A percentile compares a stretch with the other conserved stretches of the same genome.
These are phyloP conservation scores for Pittosporum tobira DNA, from an alignment of 129 eudicot genomes.

Conservation along the genomic window DNA sequence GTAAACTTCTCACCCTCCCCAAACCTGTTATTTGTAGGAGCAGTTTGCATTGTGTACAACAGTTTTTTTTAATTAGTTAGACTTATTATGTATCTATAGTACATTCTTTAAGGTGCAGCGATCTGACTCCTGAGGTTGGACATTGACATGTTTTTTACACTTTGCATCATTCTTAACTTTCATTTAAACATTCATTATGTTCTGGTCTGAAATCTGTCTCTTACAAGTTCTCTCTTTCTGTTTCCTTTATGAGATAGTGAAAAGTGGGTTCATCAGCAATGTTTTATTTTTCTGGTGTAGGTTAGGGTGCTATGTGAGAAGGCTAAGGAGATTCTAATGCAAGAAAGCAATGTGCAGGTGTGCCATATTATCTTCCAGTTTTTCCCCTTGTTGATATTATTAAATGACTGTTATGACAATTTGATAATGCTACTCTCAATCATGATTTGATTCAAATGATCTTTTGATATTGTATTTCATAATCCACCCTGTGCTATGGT, in stretches of 20 bases:
- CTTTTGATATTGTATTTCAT: no score
- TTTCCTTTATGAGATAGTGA: neutral
- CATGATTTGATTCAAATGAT: no score
- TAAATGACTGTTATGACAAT: neutral
- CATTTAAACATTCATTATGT: neutral
- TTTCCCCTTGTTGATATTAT: neutral
- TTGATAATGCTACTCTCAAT: neutral
- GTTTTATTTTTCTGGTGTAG: conserved; percentile 20
- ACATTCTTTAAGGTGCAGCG: neutral
- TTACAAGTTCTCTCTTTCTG: neutral
- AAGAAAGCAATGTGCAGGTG: conserved; percentile 94
- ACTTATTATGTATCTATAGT: no score
- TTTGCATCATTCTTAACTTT: neutral
- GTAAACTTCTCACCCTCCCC: no score
- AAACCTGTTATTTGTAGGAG: no score
- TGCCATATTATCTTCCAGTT: neutral
- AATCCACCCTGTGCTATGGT: no score
- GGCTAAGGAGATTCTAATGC: conserved; percentile 85
- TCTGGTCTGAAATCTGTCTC: neutral
- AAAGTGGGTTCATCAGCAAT: neutral
- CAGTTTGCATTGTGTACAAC: no score
- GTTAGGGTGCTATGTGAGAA: conserved; percentile 70
- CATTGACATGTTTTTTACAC: neutral
- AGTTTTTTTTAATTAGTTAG: no score
- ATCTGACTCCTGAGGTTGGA: neutral